phyloP scores from a whole-genome alignment of 2,329 filamentous ascomycete genomes.

The Aureobasidium zeae region DNA sequence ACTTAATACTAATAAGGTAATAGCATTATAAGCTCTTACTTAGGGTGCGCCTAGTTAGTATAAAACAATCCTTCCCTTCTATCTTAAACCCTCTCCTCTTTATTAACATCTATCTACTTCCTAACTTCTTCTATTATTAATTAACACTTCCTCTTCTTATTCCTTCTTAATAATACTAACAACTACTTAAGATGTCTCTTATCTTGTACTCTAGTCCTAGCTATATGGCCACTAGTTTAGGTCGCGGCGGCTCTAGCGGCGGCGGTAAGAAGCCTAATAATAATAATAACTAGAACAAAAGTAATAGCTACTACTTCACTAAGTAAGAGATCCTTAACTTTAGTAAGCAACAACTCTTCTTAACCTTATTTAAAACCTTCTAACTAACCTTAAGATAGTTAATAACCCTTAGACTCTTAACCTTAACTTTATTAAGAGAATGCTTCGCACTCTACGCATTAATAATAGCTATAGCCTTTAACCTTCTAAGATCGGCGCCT shows the following conservation, averaged over 20 bases:
- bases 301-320: not conserved
- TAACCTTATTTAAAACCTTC: not conserved
- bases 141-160: not conserved
- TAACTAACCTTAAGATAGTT: not conserved
- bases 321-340: not conserved
- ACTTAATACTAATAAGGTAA: too few species aligned
- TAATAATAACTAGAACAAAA: not conserved
- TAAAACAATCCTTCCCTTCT: not conserved
- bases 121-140: not conserved
- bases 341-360: not conserved
- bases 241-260: too few species aligned
- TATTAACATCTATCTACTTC: not conserved
- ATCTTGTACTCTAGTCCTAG: not conserved
- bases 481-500: too few species aligned
- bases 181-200: not conserved
- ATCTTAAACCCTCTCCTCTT: not conserved
- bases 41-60: too few species aligned
- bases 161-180: not conserved
- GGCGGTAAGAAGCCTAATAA: not conserved
- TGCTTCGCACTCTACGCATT: not conserved
- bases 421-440: not conserved
- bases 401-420: not conserved
- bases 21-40: too few species aligned
- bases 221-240: not conserved
- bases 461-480: not conserved